Evolutionary conservation across 371 early-diverging fungal genomes (phyloP), one percentile per base, ranked within the genome.

Genomic region (Lichtheimia corymbifera): DNA sequence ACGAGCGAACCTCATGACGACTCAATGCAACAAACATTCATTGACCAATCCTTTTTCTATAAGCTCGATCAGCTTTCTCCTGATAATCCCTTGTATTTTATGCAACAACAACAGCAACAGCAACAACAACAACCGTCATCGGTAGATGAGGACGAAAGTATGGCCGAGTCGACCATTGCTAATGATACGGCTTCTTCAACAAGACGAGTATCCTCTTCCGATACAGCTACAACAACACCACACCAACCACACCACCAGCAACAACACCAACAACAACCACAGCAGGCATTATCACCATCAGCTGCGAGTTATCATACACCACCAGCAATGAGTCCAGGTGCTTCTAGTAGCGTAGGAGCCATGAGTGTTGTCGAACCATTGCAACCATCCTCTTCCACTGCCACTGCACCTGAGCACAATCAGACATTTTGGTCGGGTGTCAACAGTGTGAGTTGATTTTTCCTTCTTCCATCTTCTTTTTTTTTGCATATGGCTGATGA

Each of bases 371-470:
- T 61, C 12, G 61, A 61, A 14, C 59, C 64, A 13, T 51, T 68
- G 12, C 61, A 64, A 41, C 68, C 64, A 17, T 60, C 64, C 6
- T 59, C 53, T 2, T 43, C 58, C 4, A 41, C 57, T 11, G 53
- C 62, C 0, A 41, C 57, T 20, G 53, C 62, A 9, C 58, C 68
- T 3, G 68, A 54, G 22, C 30, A 63, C 13, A 62, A 62, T 43
- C 70, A 70, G 17, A 71, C 68, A 11, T 69, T 78, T 44, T 78
- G 79, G 79, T 70, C 75, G 3, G 79, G 79, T 5, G 64, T 78
- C 28, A 78, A 78, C 56, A 78, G 73, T 20, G 79, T 74, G 66
- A 63, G 64, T 61, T 14, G 14, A 54, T 49, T 27, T 49, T 27
- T 9, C 24, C 47, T 59, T 59, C 14, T 58, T 24, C 4, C 18